Evolutionary conservation across 805 yeast genomes (phyloP), one percentile per base, ranked within the genome.

Genomic region (Zygotorulaspora sp.): DNA sequence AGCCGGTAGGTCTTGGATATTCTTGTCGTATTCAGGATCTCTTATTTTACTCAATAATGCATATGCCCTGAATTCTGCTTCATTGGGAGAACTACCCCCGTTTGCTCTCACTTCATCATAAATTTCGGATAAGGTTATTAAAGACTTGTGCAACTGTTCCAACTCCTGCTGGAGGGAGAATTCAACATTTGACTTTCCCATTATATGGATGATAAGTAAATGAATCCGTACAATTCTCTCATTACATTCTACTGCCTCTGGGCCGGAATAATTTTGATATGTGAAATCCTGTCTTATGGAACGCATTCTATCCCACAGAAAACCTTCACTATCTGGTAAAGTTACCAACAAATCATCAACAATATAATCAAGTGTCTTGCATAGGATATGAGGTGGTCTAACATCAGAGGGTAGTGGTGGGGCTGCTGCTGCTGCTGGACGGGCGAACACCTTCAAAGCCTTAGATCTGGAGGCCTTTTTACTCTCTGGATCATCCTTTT

Each of bases 371-470:
- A 92, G 63, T 0, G 97, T 80, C 23, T 68, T 53, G 9, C 71
- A 72, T 17, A 92, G 63, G 1, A 89, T 68, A 38, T 72, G 74
- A 0, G 99, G 98, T 1, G 98, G 96, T 44, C 99, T 71, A 3
- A 92, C 99, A 58, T 92, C 98, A 1, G 97, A 87, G 0, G 98
- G 99, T 41, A 92, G 66, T 2, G 97, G 95, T 2, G 97, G 97
- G 1, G 96, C 95, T 50, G 92, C 96, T 5, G 97, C 98, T 0
- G 97, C 97, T 12, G 95, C 96, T 0, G 99, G 97, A 50, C 99
- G 71, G 15, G 95, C 83, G 57, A 92, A 92, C 1, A 96, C 94
- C 62, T 92, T 92, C 5, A 92, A 75, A 0, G 97, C 96, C 30
- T 69, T 66, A 0, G 54, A 53, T 19, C 74, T 58, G 0, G 85